These are phyloP conservation scores for Microsporum ferrugineum DNA, from an alignment of 2,329 filamentous ascomycete genomes.

Conservation along the genomic window DNA sequence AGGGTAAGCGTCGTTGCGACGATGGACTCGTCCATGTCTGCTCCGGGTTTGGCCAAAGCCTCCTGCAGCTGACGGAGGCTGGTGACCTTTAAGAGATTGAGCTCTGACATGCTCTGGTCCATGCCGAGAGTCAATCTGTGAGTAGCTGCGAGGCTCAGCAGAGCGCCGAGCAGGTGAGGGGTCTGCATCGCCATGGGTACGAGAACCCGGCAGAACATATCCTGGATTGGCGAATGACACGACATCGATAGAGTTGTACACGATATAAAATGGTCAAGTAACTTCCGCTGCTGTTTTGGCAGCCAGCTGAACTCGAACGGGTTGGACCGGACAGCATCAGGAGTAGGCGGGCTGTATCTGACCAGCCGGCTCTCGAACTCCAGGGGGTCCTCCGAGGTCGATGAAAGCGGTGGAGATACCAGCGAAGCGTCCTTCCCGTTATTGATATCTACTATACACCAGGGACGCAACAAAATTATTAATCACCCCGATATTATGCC, in stretches of 20 bases:
- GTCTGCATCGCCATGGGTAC: conserved; percentile 17
- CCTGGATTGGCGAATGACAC: conserved; percentile 16
- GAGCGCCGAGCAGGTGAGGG: conserved; percentile 14
- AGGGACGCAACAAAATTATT: not conserved
- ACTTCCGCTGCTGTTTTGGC: conserved; percentile 6
- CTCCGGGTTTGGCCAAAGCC: conserved; percentile 8
- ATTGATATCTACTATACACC: not conserved
- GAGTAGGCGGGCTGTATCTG: not conserved
- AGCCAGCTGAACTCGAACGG: conserved; percentile 8
- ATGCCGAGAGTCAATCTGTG: conserved; percentile 23
- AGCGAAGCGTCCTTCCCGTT: not conserved
- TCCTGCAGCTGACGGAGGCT: conserved; percentile 11
- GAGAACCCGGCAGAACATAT: conserved; percentile 15
- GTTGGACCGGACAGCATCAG: not conserved
- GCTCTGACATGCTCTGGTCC: conserved; percentile 26
- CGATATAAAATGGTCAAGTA: conserved; percentile 25
- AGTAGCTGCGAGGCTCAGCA: conserved; percentile 16
- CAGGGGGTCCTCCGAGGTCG: not conserved
- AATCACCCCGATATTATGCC: not conserved
- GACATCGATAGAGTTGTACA: conserved; percentile 25
- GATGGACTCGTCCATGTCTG: conserved; percentile 9
- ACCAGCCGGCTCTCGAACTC: not conserved
- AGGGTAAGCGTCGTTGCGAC: conserved; percentile 14
- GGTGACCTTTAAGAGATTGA: conserved; percentile 8
- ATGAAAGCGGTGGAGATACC: not conserved